These are phyloP conservation scores for Hemisphaericaspora nanyangensis DNA, from an alignment of 805 yeast species.

Conservation along the genomic window DNA sequence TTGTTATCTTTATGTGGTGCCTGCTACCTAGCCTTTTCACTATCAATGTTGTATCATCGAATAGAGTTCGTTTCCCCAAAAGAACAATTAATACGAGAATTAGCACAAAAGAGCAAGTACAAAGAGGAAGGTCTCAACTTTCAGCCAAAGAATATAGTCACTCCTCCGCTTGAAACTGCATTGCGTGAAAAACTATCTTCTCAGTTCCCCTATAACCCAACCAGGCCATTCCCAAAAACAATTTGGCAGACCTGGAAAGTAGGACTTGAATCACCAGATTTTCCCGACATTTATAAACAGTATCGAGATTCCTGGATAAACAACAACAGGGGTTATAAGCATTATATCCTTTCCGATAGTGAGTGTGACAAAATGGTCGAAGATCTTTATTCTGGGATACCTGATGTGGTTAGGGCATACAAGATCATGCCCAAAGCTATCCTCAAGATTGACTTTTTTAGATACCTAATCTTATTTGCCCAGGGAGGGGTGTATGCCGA, in stretches of 20 bases:
- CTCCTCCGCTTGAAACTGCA: constrained; percentile 61
- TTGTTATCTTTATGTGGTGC: neutral
- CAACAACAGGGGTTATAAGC: constrained; percentile 75
- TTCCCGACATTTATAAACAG: constrained; percentile 52
- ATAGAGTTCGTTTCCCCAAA: constrained; percentile 22
- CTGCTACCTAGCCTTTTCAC: constrained; percentile 7
- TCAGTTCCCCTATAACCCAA: constrained; percentile 64
- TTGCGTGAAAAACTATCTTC: constrained; percentile 64
- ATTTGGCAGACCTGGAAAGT: constrained; percentile 84
- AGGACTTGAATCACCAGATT: constrained; percentile 56
- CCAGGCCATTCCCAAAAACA: constrained; percentile 64
- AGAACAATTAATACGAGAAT: constrained; percentile 21
- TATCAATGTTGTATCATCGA: constrained; percentile 1
- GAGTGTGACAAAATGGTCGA: constrained; percentile 60
- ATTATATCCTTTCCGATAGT: constrained; percentile 70
- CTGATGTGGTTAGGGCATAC: constrained; percentile 75
- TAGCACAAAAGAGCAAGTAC: constrained; percentile 30
- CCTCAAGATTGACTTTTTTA: constrained; percentile 87
- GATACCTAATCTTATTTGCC: constrained; percentile 82
- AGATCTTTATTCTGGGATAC: constrained; percentile 61
- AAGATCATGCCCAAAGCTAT: constrained; percentile 73
- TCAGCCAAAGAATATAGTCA: constrained; percentile 29
- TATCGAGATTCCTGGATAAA: constrained; percentile 66
- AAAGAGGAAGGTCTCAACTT: constrained; percentile 33
- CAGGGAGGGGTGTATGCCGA: constrained; percentile 93